Percentiles rank a stretch among this genome's conserved stretches.
Evolutionary conservation across 768 basidiomycete species (phyloP).

Genomic region (Boletus sp.): DNA sequence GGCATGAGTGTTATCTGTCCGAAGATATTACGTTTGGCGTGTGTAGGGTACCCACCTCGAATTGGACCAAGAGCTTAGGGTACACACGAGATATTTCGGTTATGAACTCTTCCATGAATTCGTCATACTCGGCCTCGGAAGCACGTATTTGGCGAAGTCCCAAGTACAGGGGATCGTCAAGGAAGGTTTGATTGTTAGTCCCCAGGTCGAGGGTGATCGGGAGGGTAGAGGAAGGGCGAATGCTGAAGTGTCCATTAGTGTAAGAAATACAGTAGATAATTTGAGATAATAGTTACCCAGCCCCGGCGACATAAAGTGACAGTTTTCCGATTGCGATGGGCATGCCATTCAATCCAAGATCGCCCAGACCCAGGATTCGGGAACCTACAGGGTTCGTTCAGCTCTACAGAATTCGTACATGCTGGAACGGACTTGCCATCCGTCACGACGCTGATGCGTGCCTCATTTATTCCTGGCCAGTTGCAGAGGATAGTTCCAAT

Average conservation of each 20-base stretch:
- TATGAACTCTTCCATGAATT: slow-evolving; percentile 95
- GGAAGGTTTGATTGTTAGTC: slow-evolving; percentile 76
- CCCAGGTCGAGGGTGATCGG: slow-evolving; percentile 89
- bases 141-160: slow-evolving; percentile 75
- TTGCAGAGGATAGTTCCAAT: slow-evolving; percentile 67
- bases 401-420: background rate
- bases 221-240: slow-evolving; percentile 73
- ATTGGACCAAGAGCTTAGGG: slow-evolving; percentile 84
- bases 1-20: background rate
- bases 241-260: slow-evolving; percentile 39
- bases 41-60: slow-evolving; percentile 51
- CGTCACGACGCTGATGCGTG: slow-evolving; percentile 90
- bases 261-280: background rate
- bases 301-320: slow-evolving; percentile 85
- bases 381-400: slow-evolving; percentile 48
- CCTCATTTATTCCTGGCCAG: slow-evolving; percentile 71
- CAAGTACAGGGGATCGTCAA: slow-evolving; percentile 88
- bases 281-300: slow-evolving; percentile 54
- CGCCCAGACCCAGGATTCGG: slow-evolving; percentile 86
- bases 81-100: slow-evolving; percentile 68
- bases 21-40: background rate
- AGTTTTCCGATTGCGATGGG: slow-evolving; percentile 92
- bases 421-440: slow-evolving; percentile 54
- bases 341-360: slow-evolving; percentile 82
- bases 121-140: slow-evolving; percentile 61